These are phyloP conservation scores for Pleurotus citrinopileatus DNA, from an alignment of 768 basidiomycete genomes.

Conservation along the genomic window DNA sequence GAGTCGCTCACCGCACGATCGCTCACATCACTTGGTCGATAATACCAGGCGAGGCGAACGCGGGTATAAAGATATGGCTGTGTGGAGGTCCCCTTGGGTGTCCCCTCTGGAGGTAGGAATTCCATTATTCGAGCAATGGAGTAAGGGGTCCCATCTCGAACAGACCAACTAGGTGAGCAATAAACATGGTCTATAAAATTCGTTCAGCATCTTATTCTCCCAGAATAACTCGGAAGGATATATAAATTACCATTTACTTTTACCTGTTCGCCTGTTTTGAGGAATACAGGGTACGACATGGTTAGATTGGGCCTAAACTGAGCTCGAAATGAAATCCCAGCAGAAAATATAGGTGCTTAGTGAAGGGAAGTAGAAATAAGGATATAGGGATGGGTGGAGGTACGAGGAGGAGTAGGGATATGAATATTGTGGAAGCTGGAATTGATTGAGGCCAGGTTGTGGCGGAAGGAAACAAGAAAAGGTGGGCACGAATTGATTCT, in stretches of 20 bases:
- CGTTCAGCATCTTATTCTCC: constrained; percentile 10
- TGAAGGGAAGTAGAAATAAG: constrained; percentile 17
- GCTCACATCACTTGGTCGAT: constrained; percentile 93
- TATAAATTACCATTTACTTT: constrained; percentile 76
- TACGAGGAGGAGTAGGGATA: not conserved
- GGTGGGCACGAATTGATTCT: constrained; percentile 1
- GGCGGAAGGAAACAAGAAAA: constrained; percentile 11
- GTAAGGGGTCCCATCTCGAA: constrained; percentile 93
- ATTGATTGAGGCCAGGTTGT: constrained; percentile 1
- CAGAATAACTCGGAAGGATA: constrained; percentile 16
- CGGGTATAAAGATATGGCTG: constrained; percentile 73
- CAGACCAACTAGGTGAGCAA: constrained; percentile 89
- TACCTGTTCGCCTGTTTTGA: constrained; percentile 83
- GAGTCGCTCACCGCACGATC: constrained; percentile 90
- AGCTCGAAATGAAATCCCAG: constrained; percentile 27
- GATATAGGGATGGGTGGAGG: not conserved
- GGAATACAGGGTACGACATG: constrained; percentile 52
- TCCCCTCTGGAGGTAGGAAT: constrained; percentile 81
- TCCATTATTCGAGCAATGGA: constrained; percentile 97
- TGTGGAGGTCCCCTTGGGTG: constrained; percentile 61
- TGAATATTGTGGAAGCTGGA: not conserved
- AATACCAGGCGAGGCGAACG: constrained; percentile 93
- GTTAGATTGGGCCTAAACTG: constrained; percentile 20
- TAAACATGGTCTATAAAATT: constrained; percentile 87
- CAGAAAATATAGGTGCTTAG: constrained; percentile 29